Evolutionary conservation across 139 green algal genomes (phyloP).

Genomic region (Coelastrella sp.): DNA sequence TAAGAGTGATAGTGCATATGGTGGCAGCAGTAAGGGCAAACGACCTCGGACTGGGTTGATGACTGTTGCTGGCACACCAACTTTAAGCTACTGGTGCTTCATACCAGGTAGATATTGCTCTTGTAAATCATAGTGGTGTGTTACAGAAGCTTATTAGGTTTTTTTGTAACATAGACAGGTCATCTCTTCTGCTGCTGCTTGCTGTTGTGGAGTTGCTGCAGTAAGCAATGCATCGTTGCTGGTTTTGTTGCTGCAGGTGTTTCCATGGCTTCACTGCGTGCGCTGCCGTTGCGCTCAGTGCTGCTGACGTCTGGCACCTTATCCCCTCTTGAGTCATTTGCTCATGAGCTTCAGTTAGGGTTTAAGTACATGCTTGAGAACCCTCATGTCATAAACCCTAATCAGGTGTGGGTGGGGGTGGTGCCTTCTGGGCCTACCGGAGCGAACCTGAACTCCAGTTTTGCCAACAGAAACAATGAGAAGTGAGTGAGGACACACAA

Average conservation of each 20-base stretch:
- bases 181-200: background rate
- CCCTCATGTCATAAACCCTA: constrained; percentile 87
- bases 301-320: constrained; percentile 93
- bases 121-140: no score
- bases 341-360: constrained; percentile 87
- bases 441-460: constrained; percentile 84
- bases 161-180: no score
- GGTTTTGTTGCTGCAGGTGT: constrained; percentile 13
- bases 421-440: constrained; percentile 83
- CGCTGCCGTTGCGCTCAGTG: constrained; percentile 28
- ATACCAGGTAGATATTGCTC: no score
- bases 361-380: constrained; percentile 96
- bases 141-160: no score
- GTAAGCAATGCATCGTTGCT: background rate
- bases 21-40: background rate
- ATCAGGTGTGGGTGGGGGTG: constrained; percentile 91
- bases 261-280: background rate
- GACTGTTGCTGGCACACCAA: constrained; percentile 53
- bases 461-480: constrained; percentile 56
- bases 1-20: constrained; percentile 52
- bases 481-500: no score
- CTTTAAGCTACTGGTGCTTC: constrained; percentile 96
- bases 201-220: background rate
- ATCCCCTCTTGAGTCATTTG: constrained; percentile 88
- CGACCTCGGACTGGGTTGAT: background rate